Conservation (phyloP, 2,329 filamentous ascomycete species). For the Fusarium musae region DNA sequence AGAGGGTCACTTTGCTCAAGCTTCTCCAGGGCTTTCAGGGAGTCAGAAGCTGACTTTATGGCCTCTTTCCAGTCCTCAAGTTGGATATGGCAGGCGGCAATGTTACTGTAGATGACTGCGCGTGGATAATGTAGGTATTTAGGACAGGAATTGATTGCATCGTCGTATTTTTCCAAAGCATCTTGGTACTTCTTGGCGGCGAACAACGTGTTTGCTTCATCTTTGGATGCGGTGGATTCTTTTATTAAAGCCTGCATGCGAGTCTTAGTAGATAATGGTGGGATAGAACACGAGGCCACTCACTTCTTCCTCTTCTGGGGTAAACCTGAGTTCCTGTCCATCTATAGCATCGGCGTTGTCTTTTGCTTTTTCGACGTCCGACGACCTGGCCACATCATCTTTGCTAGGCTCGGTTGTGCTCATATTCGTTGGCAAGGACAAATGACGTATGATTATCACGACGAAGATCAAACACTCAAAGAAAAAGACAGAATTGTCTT, state of each 20-base stretch:
- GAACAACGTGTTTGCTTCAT: slow-evolving; percentile 84
- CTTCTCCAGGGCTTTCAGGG: slow-evolving; percentile 77
- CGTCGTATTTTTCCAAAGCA: slow-evolving; percentile 85
- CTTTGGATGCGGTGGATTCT: slow-evolving; percentile 79
- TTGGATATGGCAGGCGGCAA: slow-evolving; percentile 89
- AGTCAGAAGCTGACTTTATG: slow-evolving; percentile 76
- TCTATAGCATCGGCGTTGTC: slow-evolving; percentile 5
- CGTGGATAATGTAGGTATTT: slow-evolving; percentile 89
- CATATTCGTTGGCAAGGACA: background rate
- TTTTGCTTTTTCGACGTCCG: background rate
- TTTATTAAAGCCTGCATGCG: slow-evolving; percentile 70
- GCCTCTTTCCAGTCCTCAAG: slow-evolving; percentile 87
- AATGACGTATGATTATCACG: background rate
- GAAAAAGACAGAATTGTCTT: no score
- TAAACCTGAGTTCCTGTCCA: slow-evolving; percentile 54
- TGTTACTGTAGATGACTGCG: slow-evolving; percentile 87
- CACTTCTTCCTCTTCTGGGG: slow-evolving; percentile 68
- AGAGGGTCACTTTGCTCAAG: slow-evolving; percentile 58
- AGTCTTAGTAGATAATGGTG: background rate
- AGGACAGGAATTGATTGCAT: slow-evolving; percentile 81
- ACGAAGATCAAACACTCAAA: background rate
- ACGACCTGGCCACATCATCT: background rate
- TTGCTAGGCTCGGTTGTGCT: slow-evolving; percentile 3
- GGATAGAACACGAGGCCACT: slow-evolving; percentile 35
- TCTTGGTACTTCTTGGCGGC: slow-evolving; percentile 75